Evolutionary conservation across 768 basidiomycete species (phyloP).

Genomic region (Mycena capillaripes): DNA sequence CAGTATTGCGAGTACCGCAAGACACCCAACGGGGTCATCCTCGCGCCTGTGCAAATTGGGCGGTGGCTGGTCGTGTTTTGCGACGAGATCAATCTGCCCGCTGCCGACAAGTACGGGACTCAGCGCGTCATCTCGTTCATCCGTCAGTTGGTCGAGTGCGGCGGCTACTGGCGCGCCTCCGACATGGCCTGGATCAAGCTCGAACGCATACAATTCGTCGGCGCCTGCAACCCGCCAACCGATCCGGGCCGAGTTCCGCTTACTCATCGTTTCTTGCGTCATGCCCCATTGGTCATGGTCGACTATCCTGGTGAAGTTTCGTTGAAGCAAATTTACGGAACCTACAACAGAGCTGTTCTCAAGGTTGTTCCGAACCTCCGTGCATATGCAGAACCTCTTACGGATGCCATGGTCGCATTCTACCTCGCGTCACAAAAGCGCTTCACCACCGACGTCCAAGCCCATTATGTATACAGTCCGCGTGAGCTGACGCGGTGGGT

Average conservation of each 20-base stretch:
- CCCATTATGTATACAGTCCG: conserved; percentile 98
- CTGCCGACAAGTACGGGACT: conserved; percentile 97
- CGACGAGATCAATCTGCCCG: conserved; percentile 98
- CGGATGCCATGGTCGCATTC: conserved; percentile 97
- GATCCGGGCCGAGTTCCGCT: conserved; percentile 99
- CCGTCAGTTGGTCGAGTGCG: conserved; percentile 94
- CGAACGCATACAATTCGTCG: conserved; percentile 99
- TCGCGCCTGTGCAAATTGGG: conserved; percentile 94
- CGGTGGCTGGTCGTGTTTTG: conserved; percentile 99
- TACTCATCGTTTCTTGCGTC: conserved; percentile 96
- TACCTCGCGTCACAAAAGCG: conserved; percentile 94
- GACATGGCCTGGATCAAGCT: conserved; percentile 98
- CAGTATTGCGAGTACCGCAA: conserved; percentile 99
- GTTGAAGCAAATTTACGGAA: conserved; percentile 98
- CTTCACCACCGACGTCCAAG: conserved; percentile 97
- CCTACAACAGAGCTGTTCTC: conserved; percentile 95
- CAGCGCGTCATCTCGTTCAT: conserved; percentile 99
- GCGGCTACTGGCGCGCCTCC: conserved; percentile 93
- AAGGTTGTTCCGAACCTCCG: conserved; percentile 96
- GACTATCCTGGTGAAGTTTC: conserved; percentile 99
- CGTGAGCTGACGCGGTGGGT: conserved; percentile 99
- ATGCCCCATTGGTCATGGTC: conserved; percentile 98
- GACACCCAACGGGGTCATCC: conserved; percentile 97
- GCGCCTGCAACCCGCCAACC: conserved; percentile 98
- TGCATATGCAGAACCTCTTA: conserved; percentile 93